Base-by-base conservation (phyloP, 768 basidiomycete genomes). In the Termitomyces sp. region DNA sequence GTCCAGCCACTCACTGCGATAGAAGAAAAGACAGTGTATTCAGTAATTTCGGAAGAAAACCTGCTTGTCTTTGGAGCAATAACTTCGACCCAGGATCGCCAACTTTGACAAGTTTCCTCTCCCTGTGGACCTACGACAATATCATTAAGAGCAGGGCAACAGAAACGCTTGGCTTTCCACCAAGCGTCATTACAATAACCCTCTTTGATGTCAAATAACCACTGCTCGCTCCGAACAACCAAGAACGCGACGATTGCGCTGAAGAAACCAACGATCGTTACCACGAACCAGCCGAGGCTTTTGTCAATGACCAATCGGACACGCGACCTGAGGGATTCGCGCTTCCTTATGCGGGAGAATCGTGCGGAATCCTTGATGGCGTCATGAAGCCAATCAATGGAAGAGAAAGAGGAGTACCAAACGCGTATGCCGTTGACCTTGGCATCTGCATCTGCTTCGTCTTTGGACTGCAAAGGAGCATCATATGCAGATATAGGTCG, bases 311-410 rank as follows among this genome's bases (percentile, higher is more conserved):
- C 72, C 28, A 89, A 81, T 21, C 79, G 79, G 30, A 88, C 59
- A 37, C 78, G 81, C 1, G 90, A 86, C 19, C 89, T 82, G 34
- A 85, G 17, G 1, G 94, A 91, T 63, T 82, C 86, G 55, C 84
- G 81, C 48, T 74, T 79, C 58, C 91, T 78, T 17, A 96, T 76
- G 49, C 82, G 79, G 34, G 87, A 81, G 61, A 89, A 87, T 28
- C 94, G 88, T 8, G 82, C 81, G 0, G 93, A 92, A 66, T 96
- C 93, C 70, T 97, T 95, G 75, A 98, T 92, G 40, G 91, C 82
- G 73, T 98, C 96, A 64, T 98, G 96, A 53, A 98, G 76, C 96
- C 95, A 98, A 70, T 98, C 94, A 55, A 96, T 88, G 19, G 90
- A 93, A 0, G 91, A 86, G 73, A 86, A 96, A 3, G 89, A 91